Evolutionary conservation across 805 yeast genomes (phyloP).

Genomic region (Candida insectorum): DNA sequence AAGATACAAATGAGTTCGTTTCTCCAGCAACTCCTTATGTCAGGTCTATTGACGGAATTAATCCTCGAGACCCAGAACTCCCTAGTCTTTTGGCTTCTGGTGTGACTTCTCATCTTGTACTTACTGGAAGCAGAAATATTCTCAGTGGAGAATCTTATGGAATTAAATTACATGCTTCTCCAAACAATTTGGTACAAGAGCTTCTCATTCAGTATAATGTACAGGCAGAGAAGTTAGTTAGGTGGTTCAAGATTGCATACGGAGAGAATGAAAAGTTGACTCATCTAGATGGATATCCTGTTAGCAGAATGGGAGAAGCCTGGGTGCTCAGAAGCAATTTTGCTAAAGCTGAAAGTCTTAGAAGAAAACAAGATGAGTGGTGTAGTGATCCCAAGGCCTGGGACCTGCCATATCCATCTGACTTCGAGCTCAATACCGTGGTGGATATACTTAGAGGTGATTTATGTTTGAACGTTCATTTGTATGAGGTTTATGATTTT

Average conservation of each 20-base stretch:
- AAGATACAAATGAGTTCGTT: conserved; percentile 7
- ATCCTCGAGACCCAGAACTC: conserved; percentile 7
- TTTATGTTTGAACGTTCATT: conserved; percentile 2
- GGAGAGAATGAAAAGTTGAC: conserved; percentile 5
- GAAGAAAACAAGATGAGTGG: conserved; percentile 4
- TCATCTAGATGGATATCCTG: conserved; percentile 3
- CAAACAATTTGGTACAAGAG: conserved; percentile 5
- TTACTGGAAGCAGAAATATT: conserved; percentile 6
- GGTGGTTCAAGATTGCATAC: conserved; percentile 8
- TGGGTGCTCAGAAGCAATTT: conserved; percentile 2
- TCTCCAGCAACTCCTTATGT: conserved; percentile 7
- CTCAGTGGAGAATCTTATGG: conserved; percentile 8
- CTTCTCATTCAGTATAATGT: conserved; percentile 6
- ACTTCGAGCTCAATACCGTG: conserved; percentile 4
- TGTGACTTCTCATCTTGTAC: conserved; percentile 5
- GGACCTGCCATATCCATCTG: conserved; percentile 4
- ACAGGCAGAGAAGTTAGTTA: conserved; percentile 1
- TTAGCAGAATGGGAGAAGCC: conserved; percentile 7
- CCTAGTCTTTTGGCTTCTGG: conserved; percentile 4
- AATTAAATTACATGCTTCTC: conserved; percentile 5
- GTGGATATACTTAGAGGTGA: conserved; percentile 7
- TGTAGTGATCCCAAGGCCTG: conserved; percentile 1
- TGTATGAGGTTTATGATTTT: conserved; percentile 7
- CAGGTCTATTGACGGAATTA: conserved; percentile 7
- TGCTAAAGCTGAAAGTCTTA: conserved; percentile 1